Evolutionary conservation across 1,139 yeast species (phyloP), one percentile per base, ranked within the genome.

Genomic region (Casaregolazyma lundiana): DNA sequence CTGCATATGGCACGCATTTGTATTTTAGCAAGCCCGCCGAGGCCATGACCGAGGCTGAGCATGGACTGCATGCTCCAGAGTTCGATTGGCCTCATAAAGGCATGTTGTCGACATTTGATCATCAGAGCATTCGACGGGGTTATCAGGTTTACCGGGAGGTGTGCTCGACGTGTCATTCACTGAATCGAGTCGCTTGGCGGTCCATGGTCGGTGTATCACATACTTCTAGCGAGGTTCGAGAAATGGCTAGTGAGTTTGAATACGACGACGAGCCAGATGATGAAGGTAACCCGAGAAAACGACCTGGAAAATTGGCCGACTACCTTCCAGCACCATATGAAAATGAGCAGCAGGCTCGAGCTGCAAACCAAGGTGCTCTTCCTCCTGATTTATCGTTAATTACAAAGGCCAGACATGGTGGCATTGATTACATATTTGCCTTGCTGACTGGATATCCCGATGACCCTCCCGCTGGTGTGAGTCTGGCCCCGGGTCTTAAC

Each of bases 231-330:
- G 99, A 92, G 72, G 97, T 85, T 60, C 86, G 87, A 73, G 95
- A 79, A 32, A 82, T 92, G 84, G 90, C 95, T 61, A 97, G 87
- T 71, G 96, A 89, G 71, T 84, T 86, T 68, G 98, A 92, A 76
- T 92, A 92, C 72, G 97, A 89, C 63, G 97, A 90, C 66, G 99
- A 94, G 73, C 98, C 98, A 47, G 97, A 92, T 79, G 98, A 92
- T 70, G 95, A 90, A 76, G 99, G 98, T 68, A 85, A 87, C 70
- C 96, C 97, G 71, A 87, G 87, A 76, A 89, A 85, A 84, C 88
- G 98, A 78, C 85, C 95, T 52, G 99, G 99, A 74, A 94, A 92
- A 75, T 80, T 92, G 67, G 90, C 97, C 55, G 99, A 92, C 72
- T 81, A 85, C 73, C 75, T 94, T 62, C 97, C 95, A 60, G 86